These are phyloP conservation scores for Barnettozyma wickerhamii DNA, from an alignment of 805 yeast species.

Conservation along the genomic window DNA sequence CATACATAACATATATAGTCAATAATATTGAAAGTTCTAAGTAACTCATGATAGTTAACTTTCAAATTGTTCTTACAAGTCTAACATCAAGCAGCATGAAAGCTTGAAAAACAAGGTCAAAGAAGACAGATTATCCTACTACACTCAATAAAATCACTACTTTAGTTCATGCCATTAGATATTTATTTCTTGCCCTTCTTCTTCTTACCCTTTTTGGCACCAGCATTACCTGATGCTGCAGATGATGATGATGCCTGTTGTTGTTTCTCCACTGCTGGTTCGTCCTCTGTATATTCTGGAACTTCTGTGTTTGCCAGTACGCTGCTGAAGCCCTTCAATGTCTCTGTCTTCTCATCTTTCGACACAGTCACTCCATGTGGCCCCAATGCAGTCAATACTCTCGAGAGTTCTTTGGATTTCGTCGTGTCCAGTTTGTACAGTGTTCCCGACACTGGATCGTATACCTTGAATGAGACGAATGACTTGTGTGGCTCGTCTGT, in stretches of 20 bases:
- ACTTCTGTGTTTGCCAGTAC: conserved; percentile 23
- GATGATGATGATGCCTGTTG: conserved; percentile 1
- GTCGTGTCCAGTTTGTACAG: conserved; percentile 53
- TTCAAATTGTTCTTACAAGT: too few species aligned
- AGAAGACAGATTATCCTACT: too few species aligned
- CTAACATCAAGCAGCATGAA: too few species aligned
- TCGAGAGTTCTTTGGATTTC: conserved; percentile 64
- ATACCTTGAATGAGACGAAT: conserved; percentile 48
- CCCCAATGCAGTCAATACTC: conserved; percentile 69
- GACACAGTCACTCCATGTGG: conserved; percentile 46
- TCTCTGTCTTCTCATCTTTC: conserved; percentile 1
- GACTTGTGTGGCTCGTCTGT: conserved; percentile 12
- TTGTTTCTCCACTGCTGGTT: conserved; percentile 2
- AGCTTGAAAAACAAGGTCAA: too few species aligned
- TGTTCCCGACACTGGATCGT: conserved; percentile 61
- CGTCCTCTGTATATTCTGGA: conserved; percentile 13
- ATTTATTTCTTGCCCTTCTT: conserved; percentile 21
- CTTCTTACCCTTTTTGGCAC: conserved; percentile 21
- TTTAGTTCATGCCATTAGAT: too few species aligned
- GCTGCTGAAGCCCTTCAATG: conserved; percentile 22
- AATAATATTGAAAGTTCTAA: too few species aligned
- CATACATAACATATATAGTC: too few species aligned
- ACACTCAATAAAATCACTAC: too few species aligned
- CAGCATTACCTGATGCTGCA: conserved; percentile 2
- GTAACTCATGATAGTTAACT: too few species aligned